Base-by-base conservation (phyloP, 495 filamentous ascomycete species). In the Lepraria neglecta region DNA sequence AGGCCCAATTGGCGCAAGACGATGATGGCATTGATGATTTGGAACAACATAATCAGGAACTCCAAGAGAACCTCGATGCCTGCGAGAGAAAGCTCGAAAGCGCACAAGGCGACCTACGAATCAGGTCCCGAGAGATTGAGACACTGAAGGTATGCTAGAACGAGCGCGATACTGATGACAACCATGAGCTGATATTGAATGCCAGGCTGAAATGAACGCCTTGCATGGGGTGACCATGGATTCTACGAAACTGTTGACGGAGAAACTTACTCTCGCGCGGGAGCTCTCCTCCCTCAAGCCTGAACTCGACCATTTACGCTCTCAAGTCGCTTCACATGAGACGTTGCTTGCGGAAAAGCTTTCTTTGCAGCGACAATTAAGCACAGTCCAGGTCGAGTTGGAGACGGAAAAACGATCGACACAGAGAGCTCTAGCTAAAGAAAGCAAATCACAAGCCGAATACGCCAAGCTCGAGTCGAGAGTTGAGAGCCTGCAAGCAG, bases 231-330 rank as follows among this genome's bases (percentile, higher is more conserved):
- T 85, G 40, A 80, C 83, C 0, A 81, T 83, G 46, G 85, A 88
- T 66, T 84, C 86, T 4, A 80, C 84, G 35, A 87, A 86, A 54
- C 54, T 91, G 6, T 75, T 92, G 52, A 80, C 86, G 12, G 90
- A 94, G 64, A 96, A 95, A 67, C 73, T 88, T 11, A 79, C 82
- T 1, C 77, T 97, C 21, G 76, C 82, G 21, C 84, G 87, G 42
- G 88, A 95, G 66, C 69, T 96, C 10, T 77, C 84, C 28, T 74
- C 76, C 28, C 67, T 92, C 48, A 87, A 86, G 65, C 84, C 86
- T 40, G 91, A 96, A 69, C 64, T 95, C 9, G 89, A 95, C 56
- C 85, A 90, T 67, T 76, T 95, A 14, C 80, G 82, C 62, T 80
- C 84, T 2, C 89, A 95, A 70, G 79, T 82, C 27, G 74, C 78